Percentiles rank a stretch among this genome's conserved stretches.
These are phyloP conservation scores for Ophiostoma ulmi DNA, from an alignment of 2,329 filamentous ascomycete species.

Conservation along the genomic window DNA sequence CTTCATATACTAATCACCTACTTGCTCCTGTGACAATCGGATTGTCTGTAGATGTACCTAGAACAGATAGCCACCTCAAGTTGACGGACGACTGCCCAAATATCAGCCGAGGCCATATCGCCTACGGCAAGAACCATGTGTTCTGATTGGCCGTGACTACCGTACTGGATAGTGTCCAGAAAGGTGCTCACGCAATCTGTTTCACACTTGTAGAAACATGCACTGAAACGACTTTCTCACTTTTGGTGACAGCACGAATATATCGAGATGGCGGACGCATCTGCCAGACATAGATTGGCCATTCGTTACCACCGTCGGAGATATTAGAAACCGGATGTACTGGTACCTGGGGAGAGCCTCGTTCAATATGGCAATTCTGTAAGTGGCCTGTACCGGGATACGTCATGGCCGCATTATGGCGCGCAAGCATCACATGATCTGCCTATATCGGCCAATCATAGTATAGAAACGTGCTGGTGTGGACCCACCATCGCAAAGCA, in stretches of 20 bases:
- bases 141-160: neutral
- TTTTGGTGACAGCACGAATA: neutral
- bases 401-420: constrained; percentile 1
- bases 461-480: neutral
- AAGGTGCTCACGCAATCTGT: constrained; percentile 1
- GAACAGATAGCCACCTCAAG: neutral
- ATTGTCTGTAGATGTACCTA: too few species aligned
- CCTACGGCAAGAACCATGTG: neutral
- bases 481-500: constrained; percentile 7
- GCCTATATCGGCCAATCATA: neutral
- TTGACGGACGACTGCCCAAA: neutral
- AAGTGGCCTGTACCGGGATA: constrained; percentile 14
- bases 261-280: neutral
- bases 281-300: neutral
- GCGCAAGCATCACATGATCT: neutral
- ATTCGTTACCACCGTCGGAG: neutral
- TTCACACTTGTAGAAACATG: neutral
- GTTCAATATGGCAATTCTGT: neutral
- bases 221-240: neutral
- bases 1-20: too few species aligned
- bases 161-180: neutral
- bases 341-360: constrained; percentile 6
- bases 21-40: too few species aligned
- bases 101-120: neutral
- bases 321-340: neutral